phyloP scores from a whole-genome alignment of 257 asterid genomes.

The Oldenlandia corymbosa region DNA sequence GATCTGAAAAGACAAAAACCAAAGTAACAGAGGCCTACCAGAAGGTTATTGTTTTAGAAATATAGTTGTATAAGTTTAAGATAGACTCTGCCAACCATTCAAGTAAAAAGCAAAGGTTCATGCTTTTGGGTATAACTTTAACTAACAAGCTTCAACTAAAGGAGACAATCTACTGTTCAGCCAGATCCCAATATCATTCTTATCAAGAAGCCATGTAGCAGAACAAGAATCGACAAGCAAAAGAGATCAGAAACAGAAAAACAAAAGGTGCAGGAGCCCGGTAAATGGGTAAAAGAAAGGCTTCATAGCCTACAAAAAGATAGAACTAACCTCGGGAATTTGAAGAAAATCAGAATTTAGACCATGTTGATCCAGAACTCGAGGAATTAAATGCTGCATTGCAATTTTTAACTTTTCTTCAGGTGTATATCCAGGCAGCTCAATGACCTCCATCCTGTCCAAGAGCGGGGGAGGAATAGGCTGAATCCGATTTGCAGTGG shows the following conservation, averaged over 20 bases:
- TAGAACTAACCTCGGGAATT: slow-evolving; percentile 72
- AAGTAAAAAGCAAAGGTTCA: too few species aligned
- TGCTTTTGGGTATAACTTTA: too few species aligned
- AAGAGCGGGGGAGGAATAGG: slow-evolving; percentile 93
- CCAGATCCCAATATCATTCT: background rate
- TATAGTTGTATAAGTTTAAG: too few species aligned
- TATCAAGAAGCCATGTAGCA: background rate
- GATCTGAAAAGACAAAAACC: background rate
- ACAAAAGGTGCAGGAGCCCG: background rate
- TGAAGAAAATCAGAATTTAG: slow-evolving; percentile 80
- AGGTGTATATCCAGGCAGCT: slow-evolving; percentile 97
- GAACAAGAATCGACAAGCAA: slow-evolving; percentile 1
- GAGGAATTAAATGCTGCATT: slow-evolving; percentile 78
- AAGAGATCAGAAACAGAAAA: slow-evolving; percentile 3
- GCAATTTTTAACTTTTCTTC: slow-evolving; percentile 96
- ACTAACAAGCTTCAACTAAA: background rate
- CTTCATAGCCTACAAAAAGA: background rate
- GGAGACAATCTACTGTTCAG: background rate
- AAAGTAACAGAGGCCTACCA: background rate
- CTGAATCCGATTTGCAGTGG: slow-evolving; percentile 92
- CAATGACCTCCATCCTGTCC: slow-evolving; percentile 99
- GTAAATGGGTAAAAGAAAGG: background rate
- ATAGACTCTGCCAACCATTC: too few species aligned
- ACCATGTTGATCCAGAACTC: slow-evolving; percentile 98
- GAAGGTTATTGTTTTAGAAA: background rate